Evolutionary conservation across 768 basidiomycete genomes (phyloP), one percentile per base, ranked within the genome.

Genomic region (Tylopilus balloui): DNA sequence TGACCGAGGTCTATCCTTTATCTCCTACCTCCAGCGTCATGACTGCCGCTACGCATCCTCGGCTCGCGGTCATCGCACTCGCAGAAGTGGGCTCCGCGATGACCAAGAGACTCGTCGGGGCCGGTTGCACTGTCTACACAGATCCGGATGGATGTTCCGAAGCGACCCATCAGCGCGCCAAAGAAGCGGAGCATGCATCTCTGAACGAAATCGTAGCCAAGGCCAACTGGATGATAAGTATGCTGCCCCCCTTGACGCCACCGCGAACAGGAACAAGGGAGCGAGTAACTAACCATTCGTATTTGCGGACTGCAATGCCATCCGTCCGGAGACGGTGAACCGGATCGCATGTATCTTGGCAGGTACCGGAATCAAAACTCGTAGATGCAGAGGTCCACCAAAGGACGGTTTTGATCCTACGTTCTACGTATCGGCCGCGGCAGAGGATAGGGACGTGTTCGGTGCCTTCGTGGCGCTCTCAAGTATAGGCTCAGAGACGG

Each of bases 11-110:
- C 53, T 50, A 48, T 48, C 41, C 42, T 28, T 42, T 39, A 47
- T 51, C 41, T 52, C 47, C 35, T 17, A 39, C 50, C 28, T 25
- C 44, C 51, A 48, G 2, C 51, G 47, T 27, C 48, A 60, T 69
- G 62, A 45, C 28, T 9, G 17, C 50, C 17, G 11, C 20, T 11
- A 13, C 40, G 34, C 31, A 9, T 4, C 61, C 61, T 51, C 66
- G 59, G 27, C 64, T 83, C 46, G 76, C 75, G 25, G 66, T 83
- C 19, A 65, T 84, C 50, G 74, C 79, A 28, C 73, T 79, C 9
- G 81, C 81, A 15, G 74, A 72, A 3, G 84, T 83, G 84, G 81
- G 80, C 23, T 67, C 79, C 6, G 81, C 71, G 17, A 75, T 84
- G 25, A 81, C 72, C 15, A 70, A 63, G 27, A 73, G 70, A 23